Base-by-base conservation (phyloP, 495 filamentous ascomycete species). In the Hyaloscypha variabilis region DNA sequence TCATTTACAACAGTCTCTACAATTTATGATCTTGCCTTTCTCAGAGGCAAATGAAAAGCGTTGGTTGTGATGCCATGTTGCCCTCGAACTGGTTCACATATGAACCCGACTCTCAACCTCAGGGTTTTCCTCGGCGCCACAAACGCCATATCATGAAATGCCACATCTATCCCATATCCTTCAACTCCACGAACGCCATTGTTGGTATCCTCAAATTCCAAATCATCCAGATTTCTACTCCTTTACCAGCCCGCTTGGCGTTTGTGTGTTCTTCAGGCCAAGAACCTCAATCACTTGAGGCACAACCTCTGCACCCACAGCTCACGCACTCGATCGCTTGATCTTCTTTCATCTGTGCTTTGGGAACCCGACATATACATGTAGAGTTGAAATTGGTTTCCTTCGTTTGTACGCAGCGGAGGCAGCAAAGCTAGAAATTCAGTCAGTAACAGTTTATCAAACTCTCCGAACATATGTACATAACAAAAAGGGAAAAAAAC, bases 321-420 rank as follows among this genome's bases (percentile, higher is more conserved):
- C 85, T 94, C n/a, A 97, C 92, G 71, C 95, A 98, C 77, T 97
- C 90, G 26, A 98, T 88, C 31, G 87, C 89, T 75, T 97, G 91
- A 46, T 91, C 90, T 65, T 97, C 93, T 72, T 96, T 96, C 71
- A 99, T 76, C 76, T 96, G 89, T 26, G 91, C 90, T 73, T 93
- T 91, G 10, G 96, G 95, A 57, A 98, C 95, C 52, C 95, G 92
- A 76, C 95, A 99, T 70, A 99, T 94, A 74, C 95, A 99, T 3
- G 96, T 99, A 50, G 91, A 87, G 77, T 95, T 96, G 82, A 98
- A 98, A 76, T 98, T 98, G 25, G 94, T 97, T 82, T 99, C 96
- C 77, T 97, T 97, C 3, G 95, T 97, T 75, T 99, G 95, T 61
- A 99, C 93, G 77, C 95, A 99, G 67, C 93, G 89, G 60, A 97